A percentile compares a stretch with the other conserved stretches of the same genome.
phyloP scores from a whole-genome alignment of 2,329 filamentous ascomycete genomes.

The Epichloe festucae region DNA sequence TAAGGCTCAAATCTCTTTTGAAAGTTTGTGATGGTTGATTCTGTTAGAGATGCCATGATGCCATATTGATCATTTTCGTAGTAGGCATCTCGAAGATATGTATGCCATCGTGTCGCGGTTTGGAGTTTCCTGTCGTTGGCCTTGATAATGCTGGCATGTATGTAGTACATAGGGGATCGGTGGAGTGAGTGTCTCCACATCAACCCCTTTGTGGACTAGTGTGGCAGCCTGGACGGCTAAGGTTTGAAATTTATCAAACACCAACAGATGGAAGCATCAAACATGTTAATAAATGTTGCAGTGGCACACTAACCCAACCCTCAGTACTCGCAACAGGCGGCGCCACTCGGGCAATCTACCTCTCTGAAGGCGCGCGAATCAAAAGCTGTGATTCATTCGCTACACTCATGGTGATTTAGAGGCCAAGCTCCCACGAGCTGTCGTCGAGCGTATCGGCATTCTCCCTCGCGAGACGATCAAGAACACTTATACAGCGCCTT shows the following conservation, averaged over 20 bases:
- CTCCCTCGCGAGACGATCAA: constrained; percentile 15
- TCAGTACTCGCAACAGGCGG: constrained; percentile 13
- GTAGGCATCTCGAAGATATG: not conserved
- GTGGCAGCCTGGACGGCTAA: constrained; percentile 11
- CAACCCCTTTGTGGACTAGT: constrained; percentile 4
- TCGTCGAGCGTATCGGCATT: constrained; percentile 25
- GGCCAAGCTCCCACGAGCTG: constrained; percentile 20
- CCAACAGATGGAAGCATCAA: not conserved
- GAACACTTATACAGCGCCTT: constrained; percentile 12
- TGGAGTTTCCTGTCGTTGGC: too few relatives aligned
- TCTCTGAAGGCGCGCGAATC: constrained; percentile 6
- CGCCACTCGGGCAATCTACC: constrained; percentile 10
- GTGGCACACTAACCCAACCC: constrained; percentile 7
- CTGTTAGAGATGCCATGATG: constrained; percentile 19
- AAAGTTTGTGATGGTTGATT: constrained; percentile 21
- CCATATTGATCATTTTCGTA: not conserved
- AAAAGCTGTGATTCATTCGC: constrained; percentile 8
- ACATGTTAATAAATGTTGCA: not conserved
- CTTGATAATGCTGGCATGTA: not conserved
- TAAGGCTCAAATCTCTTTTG: constrained; percentile 36
- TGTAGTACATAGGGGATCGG: not conserved
- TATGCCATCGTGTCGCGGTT: not conserved
- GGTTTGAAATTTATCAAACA: constrained; percentile 23
- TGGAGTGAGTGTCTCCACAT: not conserved
- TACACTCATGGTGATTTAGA: constrained; percentile 23